phyloP scores from a whole-genome alignment of 2,329 filamentous ascomycete species.

The Massarina eburnea region DNA sequence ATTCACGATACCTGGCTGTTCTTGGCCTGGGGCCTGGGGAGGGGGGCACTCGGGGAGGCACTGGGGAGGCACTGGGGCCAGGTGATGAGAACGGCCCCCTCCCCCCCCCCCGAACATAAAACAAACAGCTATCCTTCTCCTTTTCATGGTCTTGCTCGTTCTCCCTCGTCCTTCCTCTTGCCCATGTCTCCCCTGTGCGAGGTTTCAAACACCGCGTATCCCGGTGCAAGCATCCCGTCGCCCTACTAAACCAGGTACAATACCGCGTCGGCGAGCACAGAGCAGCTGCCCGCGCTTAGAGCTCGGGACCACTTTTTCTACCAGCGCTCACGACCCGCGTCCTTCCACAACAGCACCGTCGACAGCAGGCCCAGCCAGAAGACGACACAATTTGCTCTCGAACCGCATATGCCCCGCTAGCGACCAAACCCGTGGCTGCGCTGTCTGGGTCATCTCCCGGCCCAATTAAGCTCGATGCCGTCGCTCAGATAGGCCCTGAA shows the following conservation, averaged over 20 bases:
- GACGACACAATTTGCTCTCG: conserved; percentile 44
- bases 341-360: neutral
- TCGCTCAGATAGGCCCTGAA: neutral
- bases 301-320: conserved; percentile 5
- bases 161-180: conserved; percentile 1
- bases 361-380: conserved; percentile 16
- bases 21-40: too few species aligned
- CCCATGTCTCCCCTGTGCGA: conserved; percentile 3
- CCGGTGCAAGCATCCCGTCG: neutral
- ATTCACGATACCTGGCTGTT: neutral
- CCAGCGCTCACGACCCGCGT: too few species aligned
- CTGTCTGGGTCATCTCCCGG: conserved; percentile 9
- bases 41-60: too few species aligned
- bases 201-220: conserved; percentile 1
- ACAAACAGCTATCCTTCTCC: conserved; percentile 6
- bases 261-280: neutral
- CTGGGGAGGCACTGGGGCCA: too few species aligned
- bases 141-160: conserved; percentile 5
- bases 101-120: too few species aligned
- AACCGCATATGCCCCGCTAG: conserved; percentile 25
- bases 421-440: neutral
- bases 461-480: neutral
- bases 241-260: neutral
- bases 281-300: conserved; percentile 6
- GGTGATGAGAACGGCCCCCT: too few species aligned